Percentiles rank a stretch among this genome's conserved stretches.
Evolutionary conservation across 805 yeast species (phyloP).

Genomic region (Sungouiozyma ichnusensis): DNA sequence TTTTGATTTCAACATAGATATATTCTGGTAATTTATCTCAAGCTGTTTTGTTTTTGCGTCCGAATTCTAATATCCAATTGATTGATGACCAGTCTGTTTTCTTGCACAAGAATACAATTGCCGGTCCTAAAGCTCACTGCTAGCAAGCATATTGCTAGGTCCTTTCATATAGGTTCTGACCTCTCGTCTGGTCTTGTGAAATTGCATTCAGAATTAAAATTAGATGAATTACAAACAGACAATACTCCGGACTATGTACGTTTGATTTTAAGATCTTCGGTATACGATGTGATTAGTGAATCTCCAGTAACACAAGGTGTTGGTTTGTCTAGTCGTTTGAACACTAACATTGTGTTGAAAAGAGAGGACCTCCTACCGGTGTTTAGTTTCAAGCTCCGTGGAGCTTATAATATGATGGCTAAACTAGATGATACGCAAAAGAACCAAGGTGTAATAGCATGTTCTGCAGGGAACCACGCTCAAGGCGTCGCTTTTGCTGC

Average conservation of each 20-base stretch:
- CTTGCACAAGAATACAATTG: background rate
- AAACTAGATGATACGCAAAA: conserved; percentile 49
- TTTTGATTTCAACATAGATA: too few relatives aligned
- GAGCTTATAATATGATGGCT: conserved; percentile 96
- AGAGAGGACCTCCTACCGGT: conserved; percentile 93
- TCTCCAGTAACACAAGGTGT: conserved; percentile 75
- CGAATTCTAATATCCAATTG: background rate
- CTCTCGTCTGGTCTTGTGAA: conserved; percentile 16
- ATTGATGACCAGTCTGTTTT: background rate
- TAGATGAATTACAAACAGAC: conserved; percentile 43
- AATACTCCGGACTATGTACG: conserved; percentile 91
- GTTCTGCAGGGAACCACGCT: conserved; percentile 98
- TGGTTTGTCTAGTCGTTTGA: conserved; percentile 62
- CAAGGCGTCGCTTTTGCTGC: conserved; percentile 98
- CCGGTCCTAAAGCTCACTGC: background rate
- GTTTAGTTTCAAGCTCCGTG: conserved; percentile 90
- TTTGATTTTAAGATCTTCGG: conserved; percentile 81
- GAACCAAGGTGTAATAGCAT: conserved; percentile 88
- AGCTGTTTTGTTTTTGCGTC: too few relatives aligned
- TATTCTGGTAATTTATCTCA: too few relatives aligned
- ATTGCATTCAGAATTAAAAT: conserved; percentile 23
- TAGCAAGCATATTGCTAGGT: background rate
- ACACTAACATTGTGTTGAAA: conserved; percentile 67
- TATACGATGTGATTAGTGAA: conserved; percentile 88
- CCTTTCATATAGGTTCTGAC: background rate